Percentiles rank a stretch among this genome's conserved stretches.
Evolutionary conservation across 495 filamentous ascomycete genomes (phyloP).

Genomic region (Neurospora tetraspora): DNA sequence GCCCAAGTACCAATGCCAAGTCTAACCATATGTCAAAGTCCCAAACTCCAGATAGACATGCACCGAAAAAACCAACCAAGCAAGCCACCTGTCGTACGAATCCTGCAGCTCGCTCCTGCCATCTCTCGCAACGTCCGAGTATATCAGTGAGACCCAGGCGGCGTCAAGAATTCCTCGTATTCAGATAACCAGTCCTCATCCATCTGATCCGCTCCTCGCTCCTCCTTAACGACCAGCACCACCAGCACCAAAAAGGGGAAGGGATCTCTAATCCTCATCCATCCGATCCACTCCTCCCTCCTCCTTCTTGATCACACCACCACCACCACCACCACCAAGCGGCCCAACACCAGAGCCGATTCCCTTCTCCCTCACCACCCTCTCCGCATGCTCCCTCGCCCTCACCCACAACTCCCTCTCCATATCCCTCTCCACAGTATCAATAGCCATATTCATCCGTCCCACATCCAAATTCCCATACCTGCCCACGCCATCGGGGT

Average conservation of each 20-base stretch:
- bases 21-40: background rate
- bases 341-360: background rate
- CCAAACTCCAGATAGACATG: background rate
- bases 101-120: background rate
- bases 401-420: slow-evolving; percentile 68
- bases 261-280: slow-evolving; percentile 10
- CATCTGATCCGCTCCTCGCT: background rate
- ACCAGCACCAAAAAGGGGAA: background rate
- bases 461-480: slow-evolving; percentile 66
- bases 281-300: slow-evolving; percentile 9
- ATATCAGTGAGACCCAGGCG: background rate
- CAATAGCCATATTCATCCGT: slow-evolving; percentile 73
- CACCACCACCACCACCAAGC: background rate
- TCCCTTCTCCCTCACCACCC: background rate
- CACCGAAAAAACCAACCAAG: background rate
- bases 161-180: background rate
- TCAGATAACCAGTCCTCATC: background rate
- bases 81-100: background rate
- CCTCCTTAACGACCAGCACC: background rate
- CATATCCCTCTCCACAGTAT: slow-evolving; percentile 65
- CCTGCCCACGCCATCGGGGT: slow-evolving; percentile 42
- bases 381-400: slow-evolving; percentile 30
- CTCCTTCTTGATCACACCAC: background rate
- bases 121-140: background rate
- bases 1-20: background rate